phyloP scores from a whole-genome alignment of 164 flowering plant species.

The Piper longum region DNA sequence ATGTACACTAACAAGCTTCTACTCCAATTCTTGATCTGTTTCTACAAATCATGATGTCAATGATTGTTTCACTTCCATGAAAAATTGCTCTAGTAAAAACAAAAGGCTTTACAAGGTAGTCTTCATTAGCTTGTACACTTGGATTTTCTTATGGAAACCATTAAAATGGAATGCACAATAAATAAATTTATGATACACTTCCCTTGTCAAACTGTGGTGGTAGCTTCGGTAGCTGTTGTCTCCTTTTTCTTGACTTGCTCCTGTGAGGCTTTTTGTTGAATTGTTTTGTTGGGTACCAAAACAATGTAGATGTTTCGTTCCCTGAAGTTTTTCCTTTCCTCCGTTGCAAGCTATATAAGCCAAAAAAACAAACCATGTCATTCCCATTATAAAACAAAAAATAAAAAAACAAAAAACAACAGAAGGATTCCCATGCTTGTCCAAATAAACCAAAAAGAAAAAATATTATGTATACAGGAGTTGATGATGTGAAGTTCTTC shows the following conservation, averaged over 20 bases:
- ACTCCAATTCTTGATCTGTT: no score
- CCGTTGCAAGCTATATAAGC: conserved; percentile 49
- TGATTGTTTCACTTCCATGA: background rate
- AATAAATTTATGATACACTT: no score
- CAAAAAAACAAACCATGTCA: background rate
- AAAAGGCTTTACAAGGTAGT: background rate
- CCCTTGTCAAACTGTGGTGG: conserved; percentile 20
- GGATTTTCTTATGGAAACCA: background rate
- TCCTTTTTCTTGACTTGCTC: conserved; percentile 61
- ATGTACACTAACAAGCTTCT: no score
- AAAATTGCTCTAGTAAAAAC: background rate
- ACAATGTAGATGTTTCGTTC: conserved; percentile 52
- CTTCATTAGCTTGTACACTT: background rate
- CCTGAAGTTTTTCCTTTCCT: conserved; percentile 60
- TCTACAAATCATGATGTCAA: no score
- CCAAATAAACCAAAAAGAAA: no score
- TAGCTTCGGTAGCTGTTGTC: conserved; percentile 31
- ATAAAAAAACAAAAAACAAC: background rate
- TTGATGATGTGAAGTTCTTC: background rate
- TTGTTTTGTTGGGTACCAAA: conserved; percentile 59
- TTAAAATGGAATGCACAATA: background rate
- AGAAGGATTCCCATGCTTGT: background rate
- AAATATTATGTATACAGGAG: background rate
- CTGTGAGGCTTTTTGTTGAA: conserved; percentile 34
- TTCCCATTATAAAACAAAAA: background rate